phyloP scores from a whole-genome alignment of 2,329 filamentous ascomycete species.

The Penicillium glabrum region DNA sequence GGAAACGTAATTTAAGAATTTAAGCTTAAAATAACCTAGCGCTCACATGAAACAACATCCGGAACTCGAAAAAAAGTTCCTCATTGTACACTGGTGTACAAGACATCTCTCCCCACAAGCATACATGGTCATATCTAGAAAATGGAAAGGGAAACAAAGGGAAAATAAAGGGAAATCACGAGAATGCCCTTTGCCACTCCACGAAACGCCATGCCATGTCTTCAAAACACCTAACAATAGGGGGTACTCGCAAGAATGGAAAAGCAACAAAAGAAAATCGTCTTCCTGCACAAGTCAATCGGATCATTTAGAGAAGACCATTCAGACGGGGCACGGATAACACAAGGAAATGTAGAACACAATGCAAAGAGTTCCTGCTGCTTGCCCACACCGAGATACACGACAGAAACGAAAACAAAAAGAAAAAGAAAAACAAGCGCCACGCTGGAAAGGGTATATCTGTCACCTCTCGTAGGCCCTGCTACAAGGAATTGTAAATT shows the following conservation, averaged over 20 bases:
- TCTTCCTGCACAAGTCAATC: not conserved
- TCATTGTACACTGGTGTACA: not conserved
- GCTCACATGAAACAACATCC: not conserved
- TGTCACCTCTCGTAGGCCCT: constrained; percentile 19
- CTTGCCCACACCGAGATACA: not conserved
- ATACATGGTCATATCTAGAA: not conserved
- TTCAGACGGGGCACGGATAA: not conserved
- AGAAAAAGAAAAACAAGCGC: constrained; percentile 1
- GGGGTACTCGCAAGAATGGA: constrained; percentile 22
- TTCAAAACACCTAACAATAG: constrained; percentile 18
- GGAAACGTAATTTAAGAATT: not conserved
- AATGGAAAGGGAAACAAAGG: not conserved
- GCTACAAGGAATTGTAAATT: constrained; percentile 20
- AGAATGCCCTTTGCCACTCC: constrained; percentile 13
- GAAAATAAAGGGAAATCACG: constrained; percentile 1
- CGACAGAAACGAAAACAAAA: not conserved
- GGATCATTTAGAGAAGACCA: not conserved
- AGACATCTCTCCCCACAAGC: not conserved
- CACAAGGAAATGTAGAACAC: not conserved
- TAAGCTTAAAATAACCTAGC: not conserved
- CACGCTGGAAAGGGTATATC: constrained; percentile 11
- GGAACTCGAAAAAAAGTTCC: not conserved
- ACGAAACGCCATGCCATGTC: constrained; percentile 24
- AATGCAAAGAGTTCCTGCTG: not conserved
- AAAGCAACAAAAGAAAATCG: not conserved